Percentiles rank a stretch among this genome's conserved stretches.
Evolutionary conservation across 495 filamentous ascomycete genomes (phyloP).

Genomic region (Letharia columbiana): DNA sequence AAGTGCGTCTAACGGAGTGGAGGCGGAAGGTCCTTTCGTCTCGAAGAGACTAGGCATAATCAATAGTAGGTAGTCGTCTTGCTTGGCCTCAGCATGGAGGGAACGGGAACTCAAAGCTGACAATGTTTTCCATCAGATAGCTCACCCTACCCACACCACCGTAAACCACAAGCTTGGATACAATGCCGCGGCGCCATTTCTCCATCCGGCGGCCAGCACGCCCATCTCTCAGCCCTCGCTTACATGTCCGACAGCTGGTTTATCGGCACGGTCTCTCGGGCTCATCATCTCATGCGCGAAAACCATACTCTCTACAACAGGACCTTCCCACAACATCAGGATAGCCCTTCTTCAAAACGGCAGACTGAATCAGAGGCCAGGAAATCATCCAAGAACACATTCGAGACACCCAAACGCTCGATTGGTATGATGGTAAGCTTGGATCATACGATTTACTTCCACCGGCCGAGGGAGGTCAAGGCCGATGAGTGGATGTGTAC

Average conservation of each 20-base stretch:
- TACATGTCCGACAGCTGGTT: conserved; percentile 91
- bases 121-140: conserved; percentile 25
- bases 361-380: background rate
- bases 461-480: conserved; percentile 65
- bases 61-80: conserved; percentile 34
- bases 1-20: conserved; percentile 25
- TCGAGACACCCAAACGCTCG: conserved; percentile 31
- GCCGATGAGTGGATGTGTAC: conserved; percentile 92
- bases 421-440: conserved; percentile 95
- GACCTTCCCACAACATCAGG: background rate
- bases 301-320: conserved; percentile 18
- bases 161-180: conserved; percentile 69
- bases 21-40: conserved; percentile 36
- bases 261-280: conserved; percentile 73
- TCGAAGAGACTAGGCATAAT: conserved; percentile 35
- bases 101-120: background rate
- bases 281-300: conserved; percentile 66
- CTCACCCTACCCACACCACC: conserved; percentile 49
- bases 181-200: conserved; percentile 67
- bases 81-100: background rate
- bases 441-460: conserved; percentile 94
- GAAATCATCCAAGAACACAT: conserved; percentile 12
- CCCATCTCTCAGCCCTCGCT: conserved; percentile 77
- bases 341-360: background rate
- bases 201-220: conserved; percentile 59